phyloP scores from a whole-genome alignment of 768 basidiomycete species.

The Tubosaeta sp. region DNA sequence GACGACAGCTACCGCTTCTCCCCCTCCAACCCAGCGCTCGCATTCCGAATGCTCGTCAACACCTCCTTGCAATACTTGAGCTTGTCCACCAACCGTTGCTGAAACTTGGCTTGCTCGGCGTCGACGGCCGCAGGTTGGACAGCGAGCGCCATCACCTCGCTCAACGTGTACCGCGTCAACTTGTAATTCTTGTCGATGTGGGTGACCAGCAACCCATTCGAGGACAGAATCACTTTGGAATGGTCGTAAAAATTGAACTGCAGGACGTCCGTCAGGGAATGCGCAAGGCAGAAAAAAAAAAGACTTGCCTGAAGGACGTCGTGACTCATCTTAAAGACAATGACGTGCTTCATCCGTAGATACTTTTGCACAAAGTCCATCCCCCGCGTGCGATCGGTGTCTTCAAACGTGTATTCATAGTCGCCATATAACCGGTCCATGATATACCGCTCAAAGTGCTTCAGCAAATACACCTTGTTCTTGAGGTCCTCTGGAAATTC shows the following conservation, averaged over 20 bases:
- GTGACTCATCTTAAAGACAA: conserved; percentile 94
- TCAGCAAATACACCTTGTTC: conserved; percentile 87
- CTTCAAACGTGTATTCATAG: conserved; percentile 77
- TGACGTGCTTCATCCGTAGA: conserved; percentile 93
- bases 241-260: conserved; percentile 99
- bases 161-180: conserved; percentile 68
- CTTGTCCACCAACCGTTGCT: conserved; percentile 67
- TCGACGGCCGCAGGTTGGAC: conserved; percentile 40
- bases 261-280: not conserved
- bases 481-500: conserved; percentile 79
- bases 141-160: conserved; percentile 61
- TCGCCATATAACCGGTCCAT: conserved; percentile 85
- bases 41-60: conserved; percentile 62
- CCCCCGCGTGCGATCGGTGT: conserved; percentile 61
- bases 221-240: conserved; percentile 87
- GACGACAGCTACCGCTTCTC: not conserved
- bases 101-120: conserved; percentile 55
- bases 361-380: conserved; percentile 98
- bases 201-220: conserved; percentile 72
- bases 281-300: not conserved
- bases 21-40: conserved; percentile 39
- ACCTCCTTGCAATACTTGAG: conserved; percentile 87
- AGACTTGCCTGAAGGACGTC: conserved; percentile 86
- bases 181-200: conserved; percentile 89
- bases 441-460: conserved; percentile 94